A percentile compares a stretch with the other conserved stretches of the same genome.
phyloP scores from a whole-genome alignment of 2,329 filamentous ascomycete species.

The Fusarium brachygibbosum region DNA sequence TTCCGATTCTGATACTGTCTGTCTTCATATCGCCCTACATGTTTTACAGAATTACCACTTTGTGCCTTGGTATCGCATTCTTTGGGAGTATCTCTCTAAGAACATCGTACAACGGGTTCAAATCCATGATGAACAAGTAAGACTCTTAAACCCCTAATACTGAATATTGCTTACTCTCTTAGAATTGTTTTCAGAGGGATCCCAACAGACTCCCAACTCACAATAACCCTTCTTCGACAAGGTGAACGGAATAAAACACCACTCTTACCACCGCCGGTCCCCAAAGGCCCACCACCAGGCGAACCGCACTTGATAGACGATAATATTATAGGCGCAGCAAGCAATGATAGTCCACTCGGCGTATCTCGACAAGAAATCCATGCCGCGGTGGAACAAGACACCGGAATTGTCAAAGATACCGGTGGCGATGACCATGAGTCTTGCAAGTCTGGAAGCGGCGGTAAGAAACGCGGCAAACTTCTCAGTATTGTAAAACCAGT shows the following conservation, averaged over 20 bases:
- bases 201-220: slow-evolving; percentile 84
- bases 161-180: slow-evolving; percentile 63
- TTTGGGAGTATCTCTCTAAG: slow-evolving; percentile 2
- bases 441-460: slow-evolving; percentile 59
- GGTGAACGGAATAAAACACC: slow-evolving; percentile 83
- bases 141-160: slow-evolving; percentile 59
- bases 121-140: slow-evolving; percentile 63
- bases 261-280: slow-evolving; percentile 65
- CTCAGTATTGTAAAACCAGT: slow-evolving; percentile 74
- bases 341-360: slow-evolving; percentile 34
- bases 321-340: slow-evolving; percentile 57
- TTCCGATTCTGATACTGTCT: not conserved
- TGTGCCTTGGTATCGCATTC: not conserved
- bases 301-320: not conserved
- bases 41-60: not conserved
- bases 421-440: slow-evolving; percentile 61
- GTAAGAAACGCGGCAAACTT: slow-evolving; percentile 58
- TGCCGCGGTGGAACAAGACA: slow-evolving; percentile 62
- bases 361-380: slow-evolving; percentile 67
- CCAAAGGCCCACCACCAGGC: not conserved
- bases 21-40: not conserved
- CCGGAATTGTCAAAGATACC: slow-evolving; percentile 51
- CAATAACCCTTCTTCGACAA: slow-evolving; percentile 80
- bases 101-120: not conserved
- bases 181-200: slow-evolving; percentile 82